A percentile compares a stretch with the other conserved stretches of the same genome.
Evolutionary conservation across 2,329 filamentous ascomycete species (phyloP).

Genomic region (Septoria linicola): DNA sequence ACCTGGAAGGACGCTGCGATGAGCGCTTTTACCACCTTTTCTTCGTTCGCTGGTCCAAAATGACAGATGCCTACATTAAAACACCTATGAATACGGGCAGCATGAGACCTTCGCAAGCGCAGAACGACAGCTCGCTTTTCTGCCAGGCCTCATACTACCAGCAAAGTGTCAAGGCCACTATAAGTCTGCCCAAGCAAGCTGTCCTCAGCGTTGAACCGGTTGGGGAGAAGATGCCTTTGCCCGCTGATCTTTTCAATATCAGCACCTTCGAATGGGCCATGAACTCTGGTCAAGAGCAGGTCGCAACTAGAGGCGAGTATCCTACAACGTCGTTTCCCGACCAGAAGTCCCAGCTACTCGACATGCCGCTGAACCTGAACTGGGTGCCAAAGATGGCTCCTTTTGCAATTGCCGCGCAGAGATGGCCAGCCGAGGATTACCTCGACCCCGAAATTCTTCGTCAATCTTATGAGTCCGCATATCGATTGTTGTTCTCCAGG

Average conservation of each 20-base stretch:
- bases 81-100: not conserved
- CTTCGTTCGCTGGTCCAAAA: conserved; percentile 35
- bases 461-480: conserved; percentile 42
- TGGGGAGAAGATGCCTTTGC: conserved; percentile 31
- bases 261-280: conserved; percentile 43
- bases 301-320: conserved; percentile 19
- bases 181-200: conserved; percentile 34
- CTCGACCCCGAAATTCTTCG: conserved; percentile 38
- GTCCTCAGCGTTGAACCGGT: conserved; percentile 25
- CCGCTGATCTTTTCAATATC: conserved; percentile 31
- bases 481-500: conserved; percentile 46
- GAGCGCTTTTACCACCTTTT: conserved; percentile 42
- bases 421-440: conserved; percentile 35
- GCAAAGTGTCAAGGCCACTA: conserved; percentile 46
- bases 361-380: conserved; percentile 28
- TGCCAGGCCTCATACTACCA: conserved; percentile 49
- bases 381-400: conserved; percentile 40
- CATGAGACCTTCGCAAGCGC: conserved; percentile 1
- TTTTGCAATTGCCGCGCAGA: conserved; percentile 39
- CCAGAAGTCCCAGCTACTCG: conserved; percentile 24
- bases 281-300: conserved; percentile 26
- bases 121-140: conserved; percentile 40
- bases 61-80: not conserved
- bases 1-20: conserved; percentile 36
- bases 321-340: conserved; percentile 27